Conservation (phyloP, 2,329 filamentous ascomycete genomes). For the Pleomassaria siparia region DNA sequence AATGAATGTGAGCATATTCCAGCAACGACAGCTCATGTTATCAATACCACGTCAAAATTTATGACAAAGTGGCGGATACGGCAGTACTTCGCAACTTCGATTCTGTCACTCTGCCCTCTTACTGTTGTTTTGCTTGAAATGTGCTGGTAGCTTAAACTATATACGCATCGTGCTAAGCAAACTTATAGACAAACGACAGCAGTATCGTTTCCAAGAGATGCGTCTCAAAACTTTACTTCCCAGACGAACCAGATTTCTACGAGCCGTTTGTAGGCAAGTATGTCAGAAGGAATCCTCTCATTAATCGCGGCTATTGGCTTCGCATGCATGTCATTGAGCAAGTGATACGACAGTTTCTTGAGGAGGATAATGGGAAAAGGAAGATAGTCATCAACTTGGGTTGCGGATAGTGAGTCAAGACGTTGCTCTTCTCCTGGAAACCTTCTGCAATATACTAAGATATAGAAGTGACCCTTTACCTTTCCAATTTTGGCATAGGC, state of each 20-base stretch:
- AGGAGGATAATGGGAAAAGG: constrained; percentile 53
- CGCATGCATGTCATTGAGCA: constrained; percentile 81
- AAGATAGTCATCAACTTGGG: constrained; percentile 84
- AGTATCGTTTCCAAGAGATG: constrained; percentile 91
- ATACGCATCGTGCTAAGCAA: constrained; percentile 45
- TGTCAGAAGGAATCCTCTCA: constrained; percentile 79
- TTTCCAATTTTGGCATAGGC: constrained; percentile 75
- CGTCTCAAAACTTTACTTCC: constrained; percentile 85
- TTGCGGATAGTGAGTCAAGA: constrained; percentile 77
- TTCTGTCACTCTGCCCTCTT: too few relatives aligned
- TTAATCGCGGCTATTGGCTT: constrained; percentile 88
- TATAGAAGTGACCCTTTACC: constrained; percentile 75
- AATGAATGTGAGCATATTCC: constrained; percentile 52
- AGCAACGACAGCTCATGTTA: too few relatives aligned
- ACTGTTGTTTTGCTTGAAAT: too few relatives aligned
- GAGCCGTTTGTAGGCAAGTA: constrained; percentile 85
- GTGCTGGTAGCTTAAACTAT: too few relatives aligned
- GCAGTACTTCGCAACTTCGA: too few relatives aligned
- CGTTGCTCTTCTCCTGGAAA: background rate
- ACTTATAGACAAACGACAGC: constrained; percentile 72
- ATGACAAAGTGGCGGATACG: too few relatives aligned
- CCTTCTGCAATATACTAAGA: background rate
- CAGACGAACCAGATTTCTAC: constrained; percentile 78
- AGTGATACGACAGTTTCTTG: constrained; percentile 73
- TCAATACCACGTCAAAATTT: too few relatives aligned